A percentile compares a stretch with the other conserved stretches of the same genome.
phyloP scores from a whole-genome alignment of 345 rosid genomes.

The Ailanthus altissimus region DNA sequence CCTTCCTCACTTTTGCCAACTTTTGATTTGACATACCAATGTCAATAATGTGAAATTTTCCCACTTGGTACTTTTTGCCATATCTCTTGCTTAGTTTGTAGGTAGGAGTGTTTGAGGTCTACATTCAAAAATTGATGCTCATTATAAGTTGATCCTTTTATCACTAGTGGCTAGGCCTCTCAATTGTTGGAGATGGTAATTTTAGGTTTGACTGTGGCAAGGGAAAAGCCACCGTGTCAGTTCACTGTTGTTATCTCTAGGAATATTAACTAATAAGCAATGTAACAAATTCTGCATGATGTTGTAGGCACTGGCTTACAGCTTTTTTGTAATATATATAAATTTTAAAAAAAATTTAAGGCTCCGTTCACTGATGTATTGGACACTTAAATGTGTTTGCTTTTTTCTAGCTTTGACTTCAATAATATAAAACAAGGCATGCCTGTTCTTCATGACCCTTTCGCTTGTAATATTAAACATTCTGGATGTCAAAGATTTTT shows the following conservation, averaged over 20 bases:
- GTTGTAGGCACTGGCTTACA: background rate
- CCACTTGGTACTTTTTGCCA: background rate
- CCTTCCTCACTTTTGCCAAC: background rate
- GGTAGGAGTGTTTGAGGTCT: background rate
- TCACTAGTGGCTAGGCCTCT: background rate
- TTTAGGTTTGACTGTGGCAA: background rate
- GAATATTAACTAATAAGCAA: background rate
- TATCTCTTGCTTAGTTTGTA: background rate
- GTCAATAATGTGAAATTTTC: slow-evolving; percentile 1
- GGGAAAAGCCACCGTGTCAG: background rate
- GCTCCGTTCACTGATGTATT: background rate
- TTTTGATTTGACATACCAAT: background rate
- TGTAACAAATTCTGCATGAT: background rate
- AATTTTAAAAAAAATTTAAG: background rate
- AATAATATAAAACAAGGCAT: background rate
- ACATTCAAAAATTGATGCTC: background rate
- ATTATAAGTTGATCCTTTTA: background rate
- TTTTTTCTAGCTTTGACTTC: background rate
- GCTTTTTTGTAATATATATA: background rate
- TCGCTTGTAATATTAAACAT: background rate
- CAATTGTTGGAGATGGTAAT: background rate
- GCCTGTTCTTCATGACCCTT: background rate
- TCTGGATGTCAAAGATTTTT: background rate
- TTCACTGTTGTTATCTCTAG: background rate
- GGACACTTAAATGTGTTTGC: background rate